Percentiles rank a stretch among this genome's conserved stretches.
phyloP scores from a whole-genome alignment of 2,329 filamentous ascomycete species.

The Fusarium heterosporum region DNA sequence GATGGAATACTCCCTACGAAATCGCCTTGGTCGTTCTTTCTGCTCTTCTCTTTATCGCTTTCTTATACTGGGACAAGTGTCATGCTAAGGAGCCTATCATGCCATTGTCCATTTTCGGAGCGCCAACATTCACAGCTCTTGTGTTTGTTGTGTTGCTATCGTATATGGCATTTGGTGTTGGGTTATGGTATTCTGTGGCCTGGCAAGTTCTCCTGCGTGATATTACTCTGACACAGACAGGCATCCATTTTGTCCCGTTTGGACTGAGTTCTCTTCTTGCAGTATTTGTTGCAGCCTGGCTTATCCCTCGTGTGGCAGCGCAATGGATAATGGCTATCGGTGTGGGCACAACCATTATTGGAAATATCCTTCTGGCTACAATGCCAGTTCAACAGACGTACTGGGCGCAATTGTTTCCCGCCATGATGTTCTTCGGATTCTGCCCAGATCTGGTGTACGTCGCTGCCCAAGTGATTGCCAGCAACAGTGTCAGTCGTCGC shows the following conservation, averaged over 20 bases:
- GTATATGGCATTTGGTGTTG: constrained; percentile 62
- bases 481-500: constrained; percentile 60
- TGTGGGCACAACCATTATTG: constrained; percentile 28
- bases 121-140: constrained; percentile 58
- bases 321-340: constrained; percentile 62
- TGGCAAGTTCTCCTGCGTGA: constrained; percentile 59
- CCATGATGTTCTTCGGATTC: constrained; percentile 49
- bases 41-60: constrained; percentile 44
- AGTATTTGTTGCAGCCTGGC: constrained; percentile 51
- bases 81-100: constrained; percentile 57
- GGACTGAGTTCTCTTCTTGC: constrained; percentile 12
- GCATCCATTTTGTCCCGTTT: constrained; percentile 10
- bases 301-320: constrained; percentile 60
- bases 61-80: constrained; percentile 58
- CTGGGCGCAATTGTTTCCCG: constrained; percentile 56
- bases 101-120: constrained; percentile 58
- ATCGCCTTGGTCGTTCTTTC: constrained; percentile 55
- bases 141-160: constrained; percentile 58
- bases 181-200: constrained; percentile 60
- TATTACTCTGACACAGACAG: constrained; percentile 47
- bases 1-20: constrained; percentile 58
- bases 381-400: constrained; percentile 59
- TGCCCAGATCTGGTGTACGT: constrained; percentile 64
- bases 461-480: constrained; percentile 65
- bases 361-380: constrained; percentile 50